Percentiles rank a stretch among this genome's conserved stretches.
phyloP scores from a whole-genome alignment of 2,329 filamentous ascomycete species.

The Geosmithia flava region DNA sequence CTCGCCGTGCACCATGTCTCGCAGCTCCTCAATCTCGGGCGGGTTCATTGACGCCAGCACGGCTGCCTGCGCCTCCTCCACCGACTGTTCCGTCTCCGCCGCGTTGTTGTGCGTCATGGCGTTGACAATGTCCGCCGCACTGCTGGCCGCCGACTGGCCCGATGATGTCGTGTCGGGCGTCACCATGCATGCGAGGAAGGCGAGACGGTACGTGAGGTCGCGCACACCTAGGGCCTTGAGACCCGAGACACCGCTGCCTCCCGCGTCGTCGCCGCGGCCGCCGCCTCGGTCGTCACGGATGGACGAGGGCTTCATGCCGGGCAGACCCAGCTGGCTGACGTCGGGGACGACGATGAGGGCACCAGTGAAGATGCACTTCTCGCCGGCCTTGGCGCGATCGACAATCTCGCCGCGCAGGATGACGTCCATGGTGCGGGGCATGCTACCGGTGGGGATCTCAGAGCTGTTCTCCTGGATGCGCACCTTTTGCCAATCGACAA shows the following conservation, averaged over 20 bases:
- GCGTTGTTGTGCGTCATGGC: conserved; percentile 56
- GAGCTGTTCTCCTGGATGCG: conserved; percentile 97
- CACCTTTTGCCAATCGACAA: conserved; percentile 98
- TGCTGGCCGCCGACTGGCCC: conserved; percentile 53
- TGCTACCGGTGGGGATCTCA: conserved; percentile 95
- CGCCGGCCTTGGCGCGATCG: conserved; percentile 90
- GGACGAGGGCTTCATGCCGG: conserved; percentile 71
- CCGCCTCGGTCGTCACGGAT: conserved; percentile 70
- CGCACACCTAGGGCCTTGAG: conserved; percentile 88
- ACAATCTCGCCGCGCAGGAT: conserved; percentile 96
- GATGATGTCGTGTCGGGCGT: conserved; percentile 75
- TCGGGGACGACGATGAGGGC: conserved; percentile 94
- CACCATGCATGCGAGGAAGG: conserved; percentile 96
- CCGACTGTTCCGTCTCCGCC: conserved; percentile 54
- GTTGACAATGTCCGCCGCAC: conserved; percentile 69
- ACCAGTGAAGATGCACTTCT: conserved; percentile 97
- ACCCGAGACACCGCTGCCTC: conserved; percentile 74
- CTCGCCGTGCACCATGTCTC: conserved; percentile 86
- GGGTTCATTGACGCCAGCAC: conserved; percentile 77
- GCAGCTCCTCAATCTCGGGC: conserved; percentile 82
- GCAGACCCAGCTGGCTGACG: conserved; percentile 86
- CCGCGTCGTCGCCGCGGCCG: conserved; percentile 63
- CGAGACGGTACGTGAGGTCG: conserved; percentile 87
- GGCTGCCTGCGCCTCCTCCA: conserved; percentile 79
- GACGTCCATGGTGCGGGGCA: conserved; percentile 96